Evolutionary conservation across 345 rosid species (phyloP).

Genomic region (Kernera saxatilis): DNA sequence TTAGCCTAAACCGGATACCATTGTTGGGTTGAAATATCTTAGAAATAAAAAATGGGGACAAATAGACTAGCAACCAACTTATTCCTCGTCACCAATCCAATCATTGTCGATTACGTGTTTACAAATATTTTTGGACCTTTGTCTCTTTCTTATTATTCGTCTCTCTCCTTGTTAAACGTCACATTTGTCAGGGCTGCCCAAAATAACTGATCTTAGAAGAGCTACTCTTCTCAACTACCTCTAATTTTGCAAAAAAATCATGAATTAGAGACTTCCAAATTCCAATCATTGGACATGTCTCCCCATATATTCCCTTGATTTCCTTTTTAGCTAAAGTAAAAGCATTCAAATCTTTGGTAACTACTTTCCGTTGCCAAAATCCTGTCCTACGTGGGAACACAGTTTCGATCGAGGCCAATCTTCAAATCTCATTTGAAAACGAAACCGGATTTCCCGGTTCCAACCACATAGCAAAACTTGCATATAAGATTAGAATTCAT

Average conservation of each 20-base stretch:
- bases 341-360: neutral
- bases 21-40: neutral
- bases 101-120: conserved; percentile 24
- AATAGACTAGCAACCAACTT: conserved; percentile 15
- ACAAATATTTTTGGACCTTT: conserved; percentile 12
- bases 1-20: neutral
- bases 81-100: conserved; percentile 22
- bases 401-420: neutral
- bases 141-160: conserved; percentile 9
- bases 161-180: conserved; percentile 11
- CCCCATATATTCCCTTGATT: neutral
- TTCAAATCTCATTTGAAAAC: neutral
- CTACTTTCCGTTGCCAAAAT: neutral
- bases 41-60: neutral
- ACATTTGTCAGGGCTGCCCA: conserved; percentile 6
- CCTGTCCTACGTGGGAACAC: neutral
- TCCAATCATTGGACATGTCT: conserved; percentile 22
- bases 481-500: too few species aligned
- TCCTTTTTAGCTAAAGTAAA: neutral
- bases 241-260: neutral
- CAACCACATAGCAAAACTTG: neutral
- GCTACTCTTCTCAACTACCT: neutral
- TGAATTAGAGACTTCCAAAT: conserved; percentile 20
- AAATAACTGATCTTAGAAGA: neutral
- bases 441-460: neutral